These are phyloP conservation scores for Heterobasidion occidentale DNA, from an alignment of 1,284 basidiomycete genomes.

Conservation along the genomic window DNA sequence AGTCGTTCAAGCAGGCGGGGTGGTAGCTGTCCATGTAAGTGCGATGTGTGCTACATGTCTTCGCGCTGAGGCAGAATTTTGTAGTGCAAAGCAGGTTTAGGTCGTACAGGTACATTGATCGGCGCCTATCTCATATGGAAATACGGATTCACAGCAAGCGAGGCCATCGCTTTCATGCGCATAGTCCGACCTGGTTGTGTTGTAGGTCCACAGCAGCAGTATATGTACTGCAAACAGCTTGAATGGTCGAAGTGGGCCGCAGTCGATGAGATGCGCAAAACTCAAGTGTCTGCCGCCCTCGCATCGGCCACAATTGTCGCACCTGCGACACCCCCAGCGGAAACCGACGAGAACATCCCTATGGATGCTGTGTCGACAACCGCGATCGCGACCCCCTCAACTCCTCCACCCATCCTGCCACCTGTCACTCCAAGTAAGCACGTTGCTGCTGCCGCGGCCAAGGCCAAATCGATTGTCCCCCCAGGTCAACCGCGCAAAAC, in stretches of 20 bases:
- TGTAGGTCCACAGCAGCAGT: slow-evolving; percentile 91
- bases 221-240: slow-evolving; percentile 93
- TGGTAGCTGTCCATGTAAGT: slow-evolving; percentile 83
- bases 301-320: slow-evolving; percentile 47
- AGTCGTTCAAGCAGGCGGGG: slow-evolving; percentile 70
- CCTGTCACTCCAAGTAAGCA: slow-evolving; percentile 76
- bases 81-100: slow-evolving; percentile 91
- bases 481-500: slow-evolving; percentile 84
- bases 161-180: slow-evolving; percentile 98
- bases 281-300: slow-evolving; percentile 35
- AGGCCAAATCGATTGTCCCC: slow-evolving; percentile 59
- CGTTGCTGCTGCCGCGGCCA: slow-evolving; percentile 57
- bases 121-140: slow-evolving; percentile 99
- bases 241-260: slow-evolving; percentile 94
- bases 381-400: slow-evolving; percentile 23
- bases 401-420: slow-evolving; percentile 33
- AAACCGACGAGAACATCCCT: slow-evolving; percentile 39
- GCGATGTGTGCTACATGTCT: slow-evolving; percentile 6
- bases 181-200: slow-evolving; percentile 95
- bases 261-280: slow-evolving; percentile 59
- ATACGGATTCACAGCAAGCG: slow-evolving; percentile 97
- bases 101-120: slow-evolving; percentile 90
- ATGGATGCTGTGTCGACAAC: slow-evolving; percentile 29
- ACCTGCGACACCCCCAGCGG: slow-evolving; percentile 76
- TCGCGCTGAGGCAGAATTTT: slow-evolving; percentile 14